Base-by-base conservation (phyloP, 331 rosid species). In the Acacia concinna region DNA sequence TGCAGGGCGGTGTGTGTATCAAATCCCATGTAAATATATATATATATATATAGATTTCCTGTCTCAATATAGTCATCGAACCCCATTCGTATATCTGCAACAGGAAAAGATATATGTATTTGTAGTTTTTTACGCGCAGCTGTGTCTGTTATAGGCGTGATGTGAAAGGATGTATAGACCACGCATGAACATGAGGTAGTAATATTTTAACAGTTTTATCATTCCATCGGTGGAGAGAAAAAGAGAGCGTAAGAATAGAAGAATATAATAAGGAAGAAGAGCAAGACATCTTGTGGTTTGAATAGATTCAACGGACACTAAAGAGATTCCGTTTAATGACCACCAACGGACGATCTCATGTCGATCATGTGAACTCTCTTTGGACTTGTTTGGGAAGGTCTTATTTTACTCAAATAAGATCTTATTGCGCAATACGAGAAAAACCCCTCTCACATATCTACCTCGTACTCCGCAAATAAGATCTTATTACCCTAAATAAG, bases 301-400 rank as follows among this genome's bases (percentile, higher is more conserved):
- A 77, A 27, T 12, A 20, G 68, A 78, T 66, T 18, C 71, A 35
- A 37, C 8, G 9, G 30, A 34, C n/a, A 20, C 35, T 18, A 34
- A 77, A 47, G 80, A 47, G 38, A 67, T 51, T 77, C 65, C 34
- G 5, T 11, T 52, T 32, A 65, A 35, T 65, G 52, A 23, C n/a
- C 51, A 65, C 74, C 17, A 40, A 30, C 79, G 71, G 23, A 8
- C 35, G 9, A 77, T 51, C 44, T 68, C 27, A 52, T 37, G 43
- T 78, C 23, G 10, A 13, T 68, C 27, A 52, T 37, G 43, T 78
- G 32, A 17, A 13, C 51, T 21, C 15, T 73, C 34, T 34, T n/a
- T n/a, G n/a, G n/a, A n/a, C n/a, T n/a, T n/a, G n/a, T n/a, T n/a
- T n/a, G n/a, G n/a, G n/a, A n/a, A n/a, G n/a, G n/a, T n/a, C n/a